Base-by-base conservation (phyloP, 495 filamentous ascomycete species). In the Daldinia vernicosa region DNA sequence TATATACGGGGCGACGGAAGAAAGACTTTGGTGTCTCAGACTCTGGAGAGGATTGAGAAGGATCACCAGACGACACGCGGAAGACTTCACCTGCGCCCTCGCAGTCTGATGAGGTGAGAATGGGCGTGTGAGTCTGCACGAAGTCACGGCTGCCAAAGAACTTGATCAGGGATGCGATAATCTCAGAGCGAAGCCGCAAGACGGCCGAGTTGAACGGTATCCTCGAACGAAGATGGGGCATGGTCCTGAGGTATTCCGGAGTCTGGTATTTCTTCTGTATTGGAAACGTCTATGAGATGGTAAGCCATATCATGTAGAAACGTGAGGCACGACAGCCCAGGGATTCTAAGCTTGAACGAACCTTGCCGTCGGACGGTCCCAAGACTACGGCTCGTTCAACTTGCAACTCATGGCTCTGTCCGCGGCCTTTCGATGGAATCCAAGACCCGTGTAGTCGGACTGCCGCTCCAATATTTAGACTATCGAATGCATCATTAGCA, bases 61-160 rank as follows among this genome's bases (percentile, higher is more conserved):
- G 39, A 26, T 75, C 64, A 37, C 74, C 77, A 1, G 84, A 73
- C 9, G 86, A 76, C 33, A 98, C 79, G 4, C 88, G 89, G 71
- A 99, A 99, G n/a, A 95, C 94, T 77, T 98, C 94, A 2, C 95
- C 95, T 4, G 94, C 96, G 6, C 95, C 96, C 79, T 99, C 95
- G 76, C 96, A 98, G 71, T 99, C 95, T 0, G 96, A 99, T 4
- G 95, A 97, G 6, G 96, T 98, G 73, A 99, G 91, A 66, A 98
- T 89, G 6, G 95, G 95, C 22, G 95, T 90, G 72, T 98, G 95
- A 17, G 91, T 91, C 79, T 98, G 95, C 17, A 92, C 84, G 75
- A 95, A 99, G 30, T 88, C 81, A 27, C 86, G 86, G 28, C 82
- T 78, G 27, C 82, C 77, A 69, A 98, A 97, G 79, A 91, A 93